Evolutionary conservation across 208 protist genomes (phyloP), one percentile per base, ranked within the genome.

Genomic region (Polymyxa betae): DNA sequence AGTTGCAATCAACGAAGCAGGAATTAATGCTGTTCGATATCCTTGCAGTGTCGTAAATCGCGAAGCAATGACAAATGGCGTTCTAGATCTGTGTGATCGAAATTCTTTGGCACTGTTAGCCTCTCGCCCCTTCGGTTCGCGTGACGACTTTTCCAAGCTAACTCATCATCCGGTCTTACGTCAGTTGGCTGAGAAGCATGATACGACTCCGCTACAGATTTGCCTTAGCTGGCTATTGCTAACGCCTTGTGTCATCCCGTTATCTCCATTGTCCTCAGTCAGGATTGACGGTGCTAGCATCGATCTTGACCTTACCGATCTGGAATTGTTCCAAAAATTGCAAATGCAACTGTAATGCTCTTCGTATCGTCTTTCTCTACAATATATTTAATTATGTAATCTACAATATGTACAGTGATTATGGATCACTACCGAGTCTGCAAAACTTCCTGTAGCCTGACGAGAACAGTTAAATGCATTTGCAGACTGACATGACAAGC

Each of bases 251-350:
- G 40, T 82, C 72, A 82, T 82, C n/a, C 72, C 72, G 72, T 5
- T 82, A 5, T 82, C 72, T 20, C 72, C 72, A 5, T 43, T 82
- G n/a, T 43, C 72, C 16, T 82, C 72, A 35, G 72, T 82, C 72
- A 35, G 72, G 72, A 5, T 82, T 20, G 72, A 82, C n/a, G 72
- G 72, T n/a, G 72, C 72, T n/a, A 43, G 35, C n/a, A 43, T 82
- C 72, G 72, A 82, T 20, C n/a, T 82, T 5, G 72, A 82, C 72
- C 72, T 82, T 5, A 43, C 72, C 72, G 72, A 82, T 43, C 72
- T 82, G 5, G 72, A 82, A 43, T 82, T 82, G 72, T 82, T 82
- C 72, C 16, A 82, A 43, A 82, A 82, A 43, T 16, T 82, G 72
- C 72, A 82, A 82, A 82, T n/a, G 5, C 16, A 82, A 20, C 12